Evolutionary conservation across 805 yeast genomes (phyloP), one percentile per base, ranked within the genome.

Genomic region (Yueomyces sinensis): DNA sequence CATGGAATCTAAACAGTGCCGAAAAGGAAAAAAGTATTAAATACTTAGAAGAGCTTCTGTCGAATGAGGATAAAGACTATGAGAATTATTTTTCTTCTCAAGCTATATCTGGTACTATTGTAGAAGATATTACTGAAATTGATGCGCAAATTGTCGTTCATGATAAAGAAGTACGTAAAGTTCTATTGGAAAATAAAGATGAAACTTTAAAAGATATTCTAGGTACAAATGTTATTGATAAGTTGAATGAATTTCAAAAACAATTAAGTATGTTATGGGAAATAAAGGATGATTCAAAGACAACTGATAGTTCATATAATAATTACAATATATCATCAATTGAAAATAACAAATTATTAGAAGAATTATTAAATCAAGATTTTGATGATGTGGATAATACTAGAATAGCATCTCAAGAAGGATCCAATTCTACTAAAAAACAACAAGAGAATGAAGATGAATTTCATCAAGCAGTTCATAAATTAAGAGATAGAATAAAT

Each of bases 71-170:
- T 37, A 66, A 50, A 39, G 76, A 50, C 46, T 74, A 45, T 45
- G 54, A 33, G 43, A 58, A 58, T 40, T 71, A 52, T 45, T 69
- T 50, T 47, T 66, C 57, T 1, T 63, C 59, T 22, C 63, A 41
- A 14, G 63, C 66, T 1, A 45, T 47, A 7, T 43, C 54, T 2
- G 59, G 60, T 23, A 51, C 51, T 24, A 41, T 53, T 17, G 70
- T 74, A 1, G 83, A 78, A 42, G 86, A 76, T 47, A 75, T 80
- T 30, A 87, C 87, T 0, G 89, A 80, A 46, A 54, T 78, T 24
- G 84, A 78, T 43, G 69, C 72, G 19, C 41, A 61, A n/a, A 72
- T 70, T 41, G 55, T 75, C 16, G 49, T 54, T 1, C 47, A 71
- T 15, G 78, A 74, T 39, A 46, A 56, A 4, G 52, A 67, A 39